A percentile compares a stretch with the other conserved stretches of the same genome.
These are phyloP conservation scores for Chaetomium fimeti DNA, from an alignment of 495 filamentous ascomycete species.

Conservation along the genomic window DNA sequence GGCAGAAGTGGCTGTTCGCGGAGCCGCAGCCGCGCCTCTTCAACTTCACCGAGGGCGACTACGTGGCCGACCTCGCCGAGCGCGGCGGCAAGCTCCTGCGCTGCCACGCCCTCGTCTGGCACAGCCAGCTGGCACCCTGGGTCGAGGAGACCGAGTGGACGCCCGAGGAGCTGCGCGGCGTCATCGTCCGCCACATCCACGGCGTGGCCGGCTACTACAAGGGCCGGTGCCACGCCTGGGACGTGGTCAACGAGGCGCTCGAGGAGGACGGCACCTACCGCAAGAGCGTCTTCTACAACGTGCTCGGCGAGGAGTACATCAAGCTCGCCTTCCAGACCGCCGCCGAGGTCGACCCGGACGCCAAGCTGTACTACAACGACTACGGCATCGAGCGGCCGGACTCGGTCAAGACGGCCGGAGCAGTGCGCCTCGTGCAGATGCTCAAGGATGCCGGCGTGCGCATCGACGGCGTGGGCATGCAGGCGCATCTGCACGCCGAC, in stretches of 20 bases:
- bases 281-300: slow-evolving; percentile 51
- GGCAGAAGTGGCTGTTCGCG: slow-evolving; percentile 53
- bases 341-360: slow-evolving; percentile 51
- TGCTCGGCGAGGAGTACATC: slow-evolving; percentile 57
- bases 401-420: slow-evolving; percentile 30
- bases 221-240: slow-evolving; percentile 54
- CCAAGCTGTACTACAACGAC: slow-evolving; percentile 66
- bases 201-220: slow-evolving; percentile 53
- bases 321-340: slow-evolving; percentile 54
- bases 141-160: slow-evolving; percentile 55
- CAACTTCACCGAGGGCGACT: slow-evolving; percentile 51
- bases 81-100: slow-evolving; percentile 48
- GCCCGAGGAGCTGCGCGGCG: slow-evolving; percentile 46
- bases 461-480: slow-evolving; percentile 64
- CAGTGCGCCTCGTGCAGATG: slow-evolving; percentile 54
- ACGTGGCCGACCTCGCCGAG: slow-evolving; percentile 46
- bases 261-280: slow-evolving; percentile 62
- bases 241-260: slow-evolving; percentile 68
- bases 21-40: slow-evolving; percentile 48
- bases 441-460: slow-evolving; percentile 51
- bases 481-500: slow-evolving; percentile 60
- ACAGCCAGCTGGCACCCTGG: slow-evolving; percentile 56
- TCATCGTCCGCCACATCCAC: slow-evolving; percentile 52
- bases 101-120: slow-evolving; percentile 61
- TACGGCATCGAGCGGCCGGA: slow-evolving; percentile 60